phyloP scores from a whole-genome alignment of 305 asterid species.

The Fraxinus ornus region DNA sequence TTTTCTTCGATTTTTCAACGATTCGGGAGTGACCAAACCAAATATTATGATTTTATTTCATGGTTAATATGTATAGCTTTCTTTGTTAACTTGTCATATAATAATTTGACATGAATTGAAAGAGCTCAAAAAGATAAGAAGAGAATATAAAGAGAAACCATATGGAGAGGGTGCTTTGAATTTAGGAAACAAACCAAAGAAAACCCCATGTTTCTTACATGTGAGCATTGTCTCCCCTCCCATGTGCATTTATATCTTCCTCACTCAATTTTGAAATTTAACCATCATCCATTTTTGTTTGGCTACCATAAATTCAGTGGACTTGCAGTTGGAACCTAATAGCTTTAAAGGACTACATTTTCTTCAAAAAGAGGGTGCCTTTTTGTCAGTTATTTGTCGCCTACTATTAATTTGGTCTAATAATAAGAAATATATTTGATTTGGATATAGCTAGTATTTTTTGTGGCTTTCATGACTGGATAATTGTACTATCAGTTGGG shows the following conservation, averaged over 20 bases:
- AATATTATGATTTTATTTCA: neutral
- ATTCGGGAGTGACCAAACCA: neutral
- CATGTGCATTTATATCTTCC: slow-evolving; percentile 37
- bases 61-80: neutral
- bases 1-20: too few species aligned
- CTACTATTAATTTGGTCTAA: neutral
- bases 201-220: slow-evolving; percentile 43
- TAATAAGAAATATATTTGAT: neutral
- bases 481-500: too few species aligned
- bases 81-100: neutral
- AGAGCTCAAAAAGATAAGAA: slow-evolving; percentile 15
- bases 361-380: neutral
- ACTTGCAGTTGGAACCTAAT: neutral
- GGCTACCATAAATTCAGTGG: neutral
- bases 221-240: slow-evolving; percentile 43
- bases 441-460: too few species aligned
- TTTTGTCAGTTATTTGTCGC: neutral
- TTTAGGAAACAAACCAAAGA: slow-evolving; percentile 32
- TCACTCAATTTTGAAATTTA: neutral
- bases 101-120: slow-evolving; percentile 26
- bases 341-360: neutral
- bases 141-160: slow-evolving; percentile 27
- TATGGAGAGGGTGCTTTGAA: slow-evolving; percentile 27
- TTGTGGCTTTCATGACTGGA: too few species aligned
- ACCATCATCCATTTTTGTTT: neutral